Conservation (phyloP, 2,329 filamentous ascomycete species). For the Fusarium ambrosium region DNA sequence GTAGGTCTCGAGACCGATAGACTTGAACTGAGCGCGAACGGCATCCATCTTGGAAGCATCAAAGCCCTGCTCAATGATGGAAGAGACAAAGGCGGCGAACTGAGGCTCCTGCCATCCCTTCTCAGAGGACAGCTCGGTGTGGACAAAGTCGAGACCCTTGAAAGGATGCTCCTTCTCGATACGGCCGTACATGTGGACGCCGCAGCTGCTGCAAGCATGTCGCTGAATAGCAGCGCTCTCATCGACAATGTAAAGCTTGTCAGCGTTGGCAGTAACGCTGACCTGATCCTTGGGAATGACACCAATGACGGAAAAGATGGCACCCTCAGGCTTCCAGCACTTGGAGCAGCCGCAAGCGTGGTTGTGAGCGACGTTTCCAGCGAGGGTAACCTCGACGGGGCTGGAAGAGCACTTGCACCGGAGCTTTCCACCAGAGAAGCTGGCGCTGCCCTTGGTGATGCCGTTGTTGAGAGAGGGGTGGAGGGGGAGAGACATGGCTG, state of each 20-base stretch:
- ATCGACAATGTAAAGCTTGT: constrained; percentile 71
- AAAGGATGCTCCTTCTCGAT: constrained; percentile 76
- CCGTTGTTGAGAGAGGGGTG: constrained; percentile 75
- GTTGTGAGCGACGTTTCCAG: constrained; percentile 74
- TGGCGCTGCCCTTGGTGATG: constrained; percentile 66
- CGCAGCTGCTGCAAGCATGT: constrained; percentile 71
- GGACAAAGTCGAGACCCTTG: constrained; percentile 78
- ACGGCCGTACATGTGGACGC: constrained; percentile 73
- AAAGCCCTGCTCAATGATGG: constrained; percentile 77
- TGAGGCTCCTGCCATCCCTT: constrained; percentile 80
- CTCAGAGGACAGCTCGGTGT: constrained; percentile 70
- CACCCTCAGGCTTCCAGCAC: constrained; percentile 76
- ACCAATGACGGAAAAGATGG: constrained; percentile 74
- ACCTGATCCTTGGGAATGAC: constrained; percentile 70
- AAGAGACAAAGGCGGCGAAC: constrained; percentile 77
- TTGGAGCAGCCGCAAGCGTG: constrained; percentile 80
- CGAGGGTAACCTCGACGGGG: constrained; percentile 70
- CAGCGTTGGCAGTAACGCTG: constrained; percentile 67
- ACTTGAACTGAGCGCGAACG: constrained; percentile 67
- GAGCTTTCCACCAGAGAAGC: constrained; percentile 72
- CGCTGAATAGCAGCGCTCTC: constrained; percentile 69
- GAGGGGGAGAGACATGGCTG: constrained; percentile 53
- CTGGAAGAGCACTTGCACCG: constrained; percentile 69
- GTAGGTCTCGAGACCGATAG: constrained; percentile 71
- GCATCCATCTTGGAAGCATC: constrained; percentile 66